Percentiles rank a stretch among this genome's conserved stretches.
Evolutionary conservation across 108 stramenopile genomes (phyloP).

Genomic region (Conticribra weissflogii): DNA sequence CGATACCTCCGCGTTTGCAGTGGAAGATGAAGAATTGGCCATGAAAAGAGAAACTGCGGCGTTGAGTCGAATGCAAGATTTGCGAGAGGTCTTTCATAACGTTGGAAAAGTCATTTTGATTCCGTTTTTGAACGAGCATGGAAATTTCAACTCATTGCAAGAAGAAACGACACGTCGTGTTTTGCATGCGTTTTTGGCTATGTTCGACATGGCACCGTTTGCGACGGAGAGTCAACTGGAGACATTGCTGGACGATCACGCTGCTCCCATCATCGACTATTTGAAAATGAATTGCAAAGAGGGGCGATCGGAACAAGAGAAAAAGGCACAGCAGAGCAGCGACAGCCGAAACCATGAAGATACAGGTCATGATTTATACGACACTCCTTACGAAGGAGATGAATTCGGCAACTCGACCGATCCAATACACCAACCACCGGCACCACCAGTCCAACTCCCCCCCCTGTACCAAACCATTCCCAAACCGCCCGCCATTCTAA

Average conservation of each 20-base stretch:
- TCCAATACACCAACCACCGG: constrained; percentile 4
- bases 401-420: constrained; percentile 2
- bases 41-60: constrained; percentile 40
- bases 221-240: constrained; percentile 48
- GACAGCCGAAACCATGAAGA: no score
- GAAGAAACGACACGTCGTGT: constrained; percentile 6
- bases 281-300: constrained; percentile 5
- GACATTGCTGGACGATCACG: constrained; percentile 34
- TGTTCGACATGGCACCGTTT: constrained; percentile 31
- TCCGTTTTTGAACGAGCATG: background rate
- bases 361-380: background rate
- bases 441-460: constrained; percentile 2
- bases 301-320: background rate
- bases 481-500: constrained; percentile 17
- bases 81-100: constrained; percentile 32
- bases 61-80: constrained; percentile 32
- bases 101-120: background rate
- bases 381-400: constrained; percentile 11
- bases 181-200: constrained; percentile 14
- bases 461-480: constrained; percentile 35
- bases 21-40: constrained; percentile 36
- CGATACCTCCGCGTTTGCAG: background rate
- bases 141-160: background rate
- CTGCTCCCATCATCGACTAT: constrained; percentile 15
- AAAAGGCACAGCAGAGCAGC: background rate